Percentiles rank a stretch among this genome's conserved stretches.
Evolutionary conservation across 306 rosid genomes (phyloP).

Genomic region (Casuarina cunninghamiana): DNA sequence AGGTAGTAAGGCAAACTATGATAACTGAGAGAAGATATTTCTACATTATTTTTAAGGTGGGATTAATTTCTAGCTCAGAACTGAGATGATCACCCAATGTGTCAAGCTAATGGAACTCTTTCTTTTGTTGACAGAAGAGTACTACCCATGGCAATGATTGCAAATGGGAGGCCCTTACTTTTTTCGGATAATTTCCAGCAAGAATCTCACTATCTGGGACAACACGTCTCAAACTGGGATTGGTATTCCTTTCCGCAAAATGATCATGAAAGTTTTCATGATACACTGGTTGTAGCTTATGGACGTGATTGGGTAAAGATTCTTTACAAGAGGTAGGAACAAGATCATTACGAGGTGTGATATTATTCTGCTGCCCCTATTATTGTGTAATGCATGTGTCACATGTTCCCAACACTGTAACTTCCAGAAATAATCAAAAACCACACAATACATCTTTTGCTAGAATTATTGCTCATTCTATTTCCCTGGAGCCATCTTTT

Average conservation of each 20-base stretch:
- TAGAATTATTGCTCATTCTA: not conserved
- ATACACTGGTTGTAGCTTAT: not conserved
- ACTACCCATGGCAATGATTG: slow-evolving; percentile 16
- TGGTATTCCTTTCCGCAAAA: slow-evolving; percentile 1
- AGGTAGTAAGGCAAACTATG: slow-evolving; percentile 17
- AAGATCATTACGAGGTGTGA: not conserved
- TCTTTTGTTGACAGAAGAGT: slow-evolving; percentile 8
- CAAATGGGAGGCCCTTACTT: slow-evolving; percentile 19
- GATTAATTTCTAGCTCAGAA: not conserved
- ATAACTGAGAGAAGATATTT: not conserved
- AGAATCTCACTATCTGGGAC: not conserved
- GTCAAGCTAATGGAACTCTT: slow-evolving; percentile 8
- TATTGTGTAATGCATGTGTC: slow-evolving; percentile 10
- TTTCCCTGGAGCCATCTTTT: not conserved
- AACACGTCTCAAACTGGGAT: not conserved
- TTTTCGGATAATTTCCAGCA: not conserved
- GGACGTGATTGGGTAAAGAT: not conserved
- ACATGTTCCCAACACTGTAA: not conserved
- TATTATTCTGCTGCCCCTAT: slow-evolving; percentile 1
- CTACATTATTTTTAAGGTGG: not conserved
- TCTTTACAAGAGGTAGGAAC: not conserved
- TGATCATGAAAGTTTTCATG: not conserved
- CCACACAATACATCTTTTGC: slow-evolving; percentile 2
- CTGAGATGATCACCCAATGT: not conserved
- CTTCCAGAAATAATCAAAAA: not conserved